Evolutionary conservation across 352 stramenopile species (phyloP), one percentile per base, ranked within the genome.

Genomic region (Pythium rhizo-oryzae): DNA sequence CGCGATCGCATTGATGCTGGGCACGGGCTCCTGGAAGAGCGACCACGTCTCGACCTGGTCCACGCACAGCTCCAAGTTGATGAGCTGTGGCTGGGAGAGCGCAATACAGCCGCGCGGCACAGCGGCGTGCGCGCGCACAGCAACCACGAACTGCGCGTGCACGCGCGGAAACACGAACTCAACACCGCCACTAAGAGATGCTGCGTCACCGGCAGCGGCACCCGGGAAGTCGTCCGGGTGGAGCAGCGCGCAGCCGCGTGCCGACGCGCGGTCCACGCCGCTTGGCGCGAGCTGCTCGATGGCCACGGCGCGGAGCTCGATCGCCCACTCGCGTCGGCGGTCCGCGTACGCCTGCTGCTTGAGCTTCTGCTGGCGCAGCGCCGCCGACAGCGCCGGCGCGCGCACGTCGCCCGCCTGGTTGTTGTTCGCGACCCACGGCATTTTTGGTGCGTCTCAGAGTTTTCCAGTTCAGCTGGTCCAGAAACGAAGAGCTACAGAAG

Each of bases 351-450:
- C 59, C 33, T 78, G 56, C 41, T 72, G 58, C 51, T 77, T 74
- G 61, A 87, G 73, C 78, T 87, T 70, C 62, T 91, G 74, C 51
- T 80, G 74, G 46, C 75, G 77, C 50, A 90, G 62, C 18, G 76
- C 83, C 16, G 85, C 76, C 28, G 83, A 75, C 24, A 91, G 85
- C 65, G 84, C 84, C 12, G 87, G 87, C 61, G 86, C 82, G 67
- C 87, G 87, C 68, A 95, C 83, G 65, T 91, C 81, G 43, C 87
- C 85, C 15, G 85, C 85, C 16, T 86, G 87, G 67, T 95, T 95
- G 76, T 93, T 95, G 84, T 85, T 93, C 23, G 87, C 85, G 52
- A 89, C 87, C 87, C 85, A 95, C 56, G 84, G 84, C 87, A 95
- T 95, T n/a, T n/a, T n/a, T n/a, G 46, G 18, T 75, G 8, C 39